Base-by-base conservation (phyloP, 257 asterid species). In the Solanum virginianum region DNA sequence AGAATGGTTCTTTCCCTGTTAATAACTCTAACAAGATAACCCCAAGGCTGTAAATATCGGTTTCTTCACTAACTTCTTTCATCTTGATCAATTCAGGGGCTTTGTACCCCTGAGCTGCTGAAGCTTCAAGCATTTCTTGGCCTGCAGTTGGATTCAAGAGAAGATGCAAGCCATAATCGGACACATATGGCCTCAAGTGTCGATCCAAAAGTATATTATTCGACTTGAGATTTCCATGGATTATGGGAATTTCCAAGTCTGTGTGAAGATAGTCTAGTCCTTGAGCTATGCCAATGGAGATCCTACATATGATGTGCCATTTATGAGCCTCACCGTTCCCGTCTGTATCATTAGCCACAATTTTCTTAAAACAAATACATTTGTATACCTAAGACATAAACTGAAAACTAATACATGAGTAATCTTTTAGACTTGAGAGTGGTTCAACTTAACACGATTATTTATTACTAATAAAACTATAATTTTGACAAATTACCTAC, bases 141-240 rank as follows among this genome's bases (percentile, higher is more conserved):
- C 91, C 94, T 10, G 96, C 90, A 7, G 93, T 80, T 4, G 95
- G 91, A 72, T 88, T 93, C 88, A 96, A 53, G 71, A 94, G 91
- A 45, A 92, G 95, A 85, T 94, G 94, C 57, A 96, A 86, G 10
- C 99, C 95, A 14, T 88, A 93, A 90, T 94, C 98, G 10, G 99
- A 96, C 4, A 96, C 88, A 45, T 89, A 93, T 0, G 99, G 95
- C 36, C 89, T 91, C 84, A 77, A 87, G 86, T 89, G 85, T 24
- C 68, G 85, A 87, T 93, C 99, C 63, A 96, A 84, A 2, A 93
- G 87, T 89, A 96, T 75, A 68, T 93, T 96, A 87, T 92, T 93
- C 1, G 98, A 90, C 90, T 93, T 96, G 72, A 96, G 92, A 88
- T 94, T 96, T 32, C 98, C 99, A 80, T 94, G 99, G 88, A 95